Evolutionary conservation across 495 filamentous ascomycete genomes (phyloP), one percentile per base, ranked within the genome.

Genomic region (Daldinia decipiens): DNA sequence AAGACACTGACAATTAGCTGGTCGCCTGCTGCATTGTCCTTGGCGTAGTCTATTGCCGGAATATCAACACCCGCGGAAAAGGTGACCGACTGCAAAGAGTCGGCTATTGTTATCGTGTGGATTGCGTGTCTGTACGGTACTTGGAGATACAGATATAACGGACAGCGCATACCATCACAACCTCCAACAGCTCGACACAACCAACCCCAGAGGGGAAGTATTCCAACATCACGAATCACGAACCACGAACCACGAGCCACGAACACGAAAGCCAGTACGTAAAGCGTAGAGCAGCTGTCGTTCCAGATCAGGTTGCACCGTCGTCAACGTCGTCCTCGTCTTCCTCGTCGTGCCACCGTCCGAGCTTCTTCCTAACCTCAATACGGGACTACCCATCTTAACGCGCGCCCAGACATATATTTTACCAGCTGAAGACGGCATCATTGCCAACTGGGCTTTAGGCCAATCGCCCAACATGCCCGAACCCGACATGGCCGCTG

Each of bases 381-480:
- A 64, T 53, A 62, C 19, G 59, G 26, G 52, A 59, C 70, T 15
- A 40, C 21, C 65, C 26, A 45, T 65, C 59, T 53, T 39, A 62
- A 66, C 70, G 70, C 62, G 65, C 70, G 70, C 65, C 51, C 62
- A 34, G 38, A 61, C 57, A 69, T 53, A 69, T 65, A 69, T 39
- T 53, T 43, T 13, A 59, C 7, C 45, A 21, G 36, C 54, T 13
- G 52, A 62, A 62, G 21, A 29, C 54, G 34, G 6, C 39, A 50
- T 47, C 17, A 11, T 24, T 45, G 54, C 45, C 32, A 29, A 36
- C 11, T 45, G 56, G 64, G 64, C 70, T 67, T 27, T n/a, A 59
- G 65, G 65, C 65, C 61, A 58, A 62, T 68, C 70, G 70, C 70
- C 70, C 32, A 81, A 55, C 71, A 84, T 84, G 82, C 81, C 74